Evolutionary conservation across 139 green algal species (phyloP), one percentile per base, ranked within the genome.

Genomic region (Diplosphaera chodatii): DNA sequence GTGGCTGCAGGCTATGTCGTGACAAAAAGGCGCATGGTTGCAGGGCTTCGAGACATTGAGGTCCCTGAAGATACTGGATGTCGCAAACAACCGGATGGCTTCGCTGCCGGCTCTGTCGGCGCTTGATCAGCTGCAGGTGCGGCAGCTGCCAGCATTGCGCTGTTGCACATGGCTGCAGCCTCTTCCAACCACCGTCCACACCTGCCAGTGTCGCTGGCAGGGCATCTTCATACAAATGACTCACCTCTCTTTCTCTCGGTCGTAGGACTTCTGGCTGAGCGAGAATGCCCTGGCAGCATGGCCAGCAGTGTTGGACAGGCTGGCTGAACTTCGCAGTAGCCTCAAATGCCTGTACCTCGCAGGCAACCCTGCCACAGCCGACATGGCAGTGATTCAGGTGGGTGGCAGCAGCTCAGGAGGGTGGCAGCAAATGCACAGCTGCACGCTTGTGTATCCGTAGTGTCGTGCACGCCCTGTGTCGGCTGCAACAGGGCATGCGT

Each of bases 231-330:
- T n/a, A n/a, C n/a, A n/a, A n/a, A n/a, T n/a, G n/a, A n/a, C n/a
- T n/a, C n/a, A 48, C 10, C 8, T 48, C 8, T 48, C 37, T 48
- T 6, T 10, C 6, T 20, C 10, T 6, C 37, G 8, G 6, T 59
- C 25, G 48, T 18, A 82, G 55, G 94, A 98, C 78, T 80, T 98
- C 16, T 98, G 94, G 94, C 77, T 96, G 22, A 98, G 97, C 71
- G 85, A 98, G 76, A 98, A 97, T 74, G 29, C 77, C 48, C 74
- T 96, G 5, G 37, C 76, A 21, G 76, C 78, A 4, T 66, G 97
- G 15, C 77, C 87, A 0, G 67, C 69, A 18, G 31, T 97, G 22
- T 83, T 87, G 23, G 68, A 59, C 20, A 82, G 69, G 1, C 68
- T 96, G 40, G 23, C 71, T 48, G 69, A 16, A 28, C 16, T 69